Percentiles rank a stretch among this genome's conserved stretches.
Evolutionary conservation across 2,329 filamentous ascomycete species (phyloP).

Genomic region (Scedosporium minutisporum): DNA sequence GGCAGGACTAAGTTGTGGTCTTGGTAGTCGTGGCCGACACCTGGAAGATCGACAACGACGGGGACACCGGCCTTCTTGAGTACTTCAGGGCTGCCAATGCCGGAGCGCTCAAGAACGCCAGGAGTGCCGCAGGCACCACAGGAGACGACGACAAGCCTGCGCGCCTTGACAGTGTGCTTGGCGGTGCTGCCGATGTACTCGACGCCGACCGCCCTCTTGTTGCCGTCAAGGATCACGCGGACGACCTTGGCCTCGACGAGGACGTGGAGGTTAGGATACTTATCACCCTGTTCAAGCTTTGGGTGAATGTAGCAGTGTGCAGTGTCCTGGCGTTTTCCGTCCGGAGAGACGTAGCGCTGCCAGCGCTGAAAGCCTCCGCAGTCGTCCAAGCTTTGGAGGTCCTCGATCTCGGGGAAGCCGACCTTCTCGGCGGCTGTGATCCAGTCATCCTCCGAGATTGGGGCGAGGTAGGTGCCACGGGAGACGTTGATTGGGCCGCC

Average conservation of each 20-base stretch:
- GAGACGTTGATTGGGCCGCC: slow-evolving; percentile 43
- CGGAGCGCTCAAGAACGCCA: slow-evolving; percentile 50
- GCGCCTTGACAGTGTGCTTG: slow-evolving; percentile 23
- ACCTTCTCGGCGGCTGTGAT: slow-evolving; percentile 33
- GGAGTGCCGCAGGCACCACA: slow-evolving; percentile 28
- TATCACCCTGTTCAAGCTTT: slow-evolving; percentile 29
- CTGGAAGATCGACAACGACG: slow-evolving; percentile 34
- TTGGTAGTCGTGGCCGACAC: slow-evolving; percentile 39
- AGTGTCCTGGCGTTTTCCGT: slow-evolving; percentile 48
- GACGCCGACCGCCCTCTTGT: slow-evolving; percentile 29
- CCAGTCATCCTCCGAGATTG: slow-evolving; percentile 32
- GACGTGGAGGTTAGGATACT: slow-evolving; percentile 44
- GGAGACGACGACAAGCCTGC: slow-evolving; percentile 36
- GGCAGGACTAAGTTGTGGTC: slow-evolving; percentile 36
- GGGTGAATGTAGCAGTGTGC: slow-evolving; percentile 47
- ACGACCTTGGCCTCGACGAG: slow-evolving; percentile 27
- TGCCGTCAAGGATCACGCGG: slow-evolving; percentile 26
- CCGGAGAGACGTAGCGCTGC: slow-evolving; percentile 33
- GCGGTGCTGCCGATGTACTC: slow-evolving; percentile 27
- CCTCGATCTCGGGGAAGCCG: slow-evolving; percentile 38
- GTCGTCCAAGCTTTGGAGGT: slow-evolving; percentile 37
- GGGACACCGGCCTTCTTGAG: slow-evolving; percentile 32
- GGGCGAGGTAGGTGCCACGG: slow-evolving; percentile 31
- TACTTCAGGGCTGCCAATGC: slow-evolving; percentile 43
- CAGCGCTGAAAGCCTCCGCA: slow-evolving; percentile 23